Base-by-base conservation (phyloP, 495 filamentous ascomycete genomes). In the Penicillium antarcticum region DNA sequence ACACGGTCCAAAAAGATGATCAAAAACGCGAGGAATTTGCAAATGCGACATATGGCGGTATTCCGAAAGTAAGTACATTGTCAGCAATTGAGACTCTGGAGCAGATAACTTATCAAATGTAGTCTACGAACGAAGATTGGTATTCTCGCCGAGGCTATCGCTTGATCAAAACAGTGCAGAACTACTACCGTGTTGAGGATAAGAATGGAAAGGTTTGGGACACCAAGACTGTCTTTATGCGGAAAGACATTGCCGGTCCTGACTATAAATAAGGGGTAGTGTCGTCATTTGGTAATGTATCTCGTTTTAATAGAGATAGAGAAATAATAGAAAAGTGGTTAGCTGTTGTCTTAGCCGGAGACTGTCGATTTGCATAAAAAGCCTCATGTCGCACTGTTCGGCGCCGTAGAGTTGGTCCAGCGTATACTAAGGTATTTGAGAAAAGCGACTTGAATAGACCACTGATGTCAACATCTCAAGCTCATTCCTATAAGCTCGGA, bases 151-250 rank as follows among this genome's bases (percentile, higher is more conserved):
- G 60, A 16, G 57, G 53, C 12, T 63, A 61, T 24, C 53, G 8
- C 8, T 23, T 46, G 12, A 39, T 63, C 3, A 52, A 49, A 12
- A 55, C 45, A 0, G 46, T 57, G 32, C 50, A 46, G 32, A 58
- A 63, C 35, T 52, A 39, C 31, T 63, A 55, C 33, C 21, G 32
- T 13, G 48, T 48, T 12, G 11, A 1, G 17, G 57, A 61, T 47
- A 48, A 34, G 2, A 52, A 44, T 43, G 57, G 60, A 4, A 61
- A 58, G 26, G 17, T 24, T 6, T 63, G 61, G 61, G 48, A 55
- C 43, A 55, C 21, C 2, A 58, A 51, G 48, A 56, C 58, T 0
- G 41, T 61, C 7, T 63, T 63, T n/a, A 63, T 63, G 61, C 52
- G 58, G 19, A 63, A 61, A 19, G 51, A 63, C n/a, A 55, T 58